These are phyloP conservation scores for Colletotrichum cordylinicola DNA, from an alignment of 2,329 filamentous ascomycete genomes.

Conservation along the genomic window DNA sequence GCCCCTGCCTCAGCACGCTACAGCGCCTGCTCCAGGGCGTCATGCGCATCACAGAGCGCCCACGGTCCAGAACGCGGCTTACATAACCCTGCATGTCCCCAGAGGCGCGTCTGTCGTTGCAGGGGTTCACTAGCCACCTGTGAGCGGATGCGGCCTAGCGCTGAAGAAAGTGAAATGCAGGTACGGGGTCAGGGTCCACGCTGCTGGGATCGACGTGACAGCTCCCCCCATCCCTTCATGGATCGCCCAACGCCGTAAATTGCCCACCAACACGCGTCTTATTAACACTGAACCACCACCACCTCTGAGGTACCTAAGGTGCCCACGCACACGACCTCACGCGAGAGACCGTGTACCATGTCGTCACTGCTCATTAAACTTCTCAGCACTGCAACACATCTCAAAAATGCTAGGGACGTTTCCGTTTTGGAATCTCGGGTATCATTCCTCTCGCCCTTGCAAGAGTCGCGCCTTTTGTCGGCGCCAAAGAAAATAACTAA, in stretches of 20 bases:
- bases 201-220: constrained; percentile 18
- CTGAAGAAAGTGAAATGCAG: constrained; percentile 21
- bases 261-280: not conserved
- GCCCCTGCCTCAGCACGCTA: not conserved
- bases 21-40: not conserved
- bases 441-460: constrained; percentile 21
- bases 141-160: constrained; percentile 15
- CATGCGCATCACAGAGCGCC: not conserved
- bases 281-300: not conserved
- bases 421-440: constrained; percentile 6
- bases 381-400: not conserved
- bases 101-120: constrained; percentile 17
- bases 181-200: constrained; percentile 16
- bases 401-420: not conserved
- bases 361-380: not conserved
- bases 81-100: constrained; percentile 7
- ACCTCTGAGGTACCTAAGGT: not conserved
- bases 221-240: not conserved
- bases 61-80: constrained; percentile 9
- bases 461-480: constrained; percentile 1
- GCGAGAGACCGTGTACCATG: not conserved
- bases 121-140: constrained; percentile 7
- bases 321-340: not conserved
- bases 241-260: not conserved
- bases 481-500: constrained; percentile 8